Evolutionary conservation across 768 basidiomycete species (phyloP).

Genomic region (Terana coerulea): DNA sequence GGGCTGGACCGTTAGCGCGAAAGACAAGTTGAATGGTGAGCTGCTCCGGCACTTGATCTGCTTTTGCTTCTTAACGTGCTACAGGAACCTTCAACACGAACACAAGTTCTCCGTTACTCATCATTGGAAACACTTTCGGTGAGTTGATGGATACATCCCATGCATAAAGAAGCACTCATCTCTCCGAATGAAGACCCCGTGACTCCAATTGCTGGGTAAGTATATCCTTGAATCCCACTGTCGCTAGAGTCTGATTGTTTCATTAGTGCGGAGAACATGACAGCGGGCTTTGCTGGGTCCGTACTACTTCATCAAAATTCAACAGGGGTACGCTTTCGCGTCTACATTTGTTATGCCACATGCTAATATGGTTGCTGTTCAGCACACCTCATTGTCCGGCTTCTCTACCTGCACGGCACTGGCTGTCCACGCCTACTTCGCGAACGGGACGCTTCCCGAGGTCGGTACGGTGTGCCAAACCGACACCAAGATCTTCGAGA

Average conservation of each 20-base stretch:
- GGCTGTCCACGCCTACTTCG: conserved; percentile 38
- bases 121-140: neutral
- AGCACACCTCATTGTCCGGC: conserved; percentile 9
- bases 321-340: neutral
- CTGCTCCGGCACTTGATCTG: neutral
- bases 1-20: neutral
- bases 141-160: neutral
- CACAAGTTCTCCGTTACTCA: neutral
- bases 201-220: neutral
- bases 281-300: neutral
- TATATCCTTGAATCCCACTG: no score
- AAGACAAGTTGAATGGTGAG: neutral
- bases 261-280: neutral
- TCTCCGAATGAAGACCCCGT: neutral
- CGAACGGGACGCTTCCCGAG: conserved; percentile 36
- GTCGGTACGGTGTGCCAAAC: conserved; percentile 36
- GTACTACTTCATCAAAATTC: conserved; percentile 5
- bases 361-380: neutral
- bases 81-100: neutral
- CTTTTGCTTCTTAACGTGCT: no score
- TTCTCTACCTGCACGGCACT: conserved; percentile 31
- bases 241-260: no score
- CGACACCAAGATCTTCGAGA: conserved; percentile 1
- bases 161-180: neutral
- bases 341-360: no score